phyloP scores from a whole-genome alignment of 768 basidiomycete genomes.

The Dentipellis sp. region DNA sequence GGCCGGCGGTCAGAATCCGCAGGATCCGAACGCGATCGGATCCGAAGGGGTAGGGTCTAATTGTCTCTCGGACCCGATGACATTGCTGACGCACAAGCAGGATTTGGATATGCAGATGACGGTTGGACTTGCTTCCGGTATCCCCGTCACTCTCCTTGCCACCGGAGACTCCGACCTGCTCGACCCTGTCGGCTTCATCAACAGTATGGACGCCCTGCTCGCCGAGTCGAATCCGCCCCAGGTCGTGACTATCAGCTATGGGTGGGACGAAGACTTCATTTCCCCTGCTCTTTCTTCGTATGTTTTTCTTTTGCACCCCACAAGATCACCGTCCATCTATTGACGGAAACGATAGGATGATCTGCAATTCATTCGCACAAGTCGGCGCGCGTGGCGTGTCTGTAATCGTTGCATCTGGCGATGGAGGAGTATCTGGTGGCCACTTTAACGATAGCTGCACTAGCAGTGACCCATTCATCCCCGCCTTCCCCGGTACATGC shows the following conservation, averaged over 20 bases:
- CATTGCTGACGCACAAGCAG: slow-evolving; percentile 2
- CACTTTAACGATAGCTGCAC: slow-evolving; percentile 48
- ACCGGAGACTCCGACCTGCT: slow-evolving; percentile 22
- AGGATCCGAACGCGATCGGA: too few relatives aligned
- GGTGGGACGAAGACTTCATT: neutral
- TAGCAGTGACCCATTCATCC: slow-evolving; percentile 38
- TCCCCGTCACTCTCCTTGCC: slow-evolving; percentile 24
- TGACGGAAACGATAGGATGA: neutral
- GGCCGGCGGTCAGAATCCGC: too few relatives aligned
- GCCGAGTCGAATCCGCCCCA: slow-evolving; percentile 1
- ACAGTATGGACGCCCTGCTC: slow-evolving; percentile 20
- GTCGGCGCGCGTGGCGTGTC: slow-evolving; percentile 58
- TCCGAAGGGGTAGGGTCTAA: too few relatives aligned
- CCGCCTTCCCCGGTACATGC: slow-evolving; percentile 49
- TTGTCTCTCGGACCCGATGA: too few relatives aligned
- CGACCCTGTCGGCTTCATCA: slow-evolving; percentile 24
- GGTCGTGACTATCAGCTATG: neutral
- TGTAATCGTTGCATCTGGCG: slow-evolving; percentile 57
- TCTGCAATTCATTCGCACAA: slow-evolving; percentile 9
- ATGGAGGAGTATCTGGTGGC: slow-evolving; percentile 60
- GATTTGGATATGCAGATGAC: slow-evolving; percentile 18
- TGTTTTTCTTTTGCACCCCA: neutral
- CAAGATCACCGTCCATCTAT: too few relatives aligned
- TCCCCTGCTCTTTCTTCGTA: neutral
- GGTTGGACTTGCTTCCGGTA: slow-evolving; percentile 17